Evolutionary conservation across 805 yeast species (phyloP), one percentile per base, ranked within the genome.

Genomic region (Ogataea saltuana): DNA sequence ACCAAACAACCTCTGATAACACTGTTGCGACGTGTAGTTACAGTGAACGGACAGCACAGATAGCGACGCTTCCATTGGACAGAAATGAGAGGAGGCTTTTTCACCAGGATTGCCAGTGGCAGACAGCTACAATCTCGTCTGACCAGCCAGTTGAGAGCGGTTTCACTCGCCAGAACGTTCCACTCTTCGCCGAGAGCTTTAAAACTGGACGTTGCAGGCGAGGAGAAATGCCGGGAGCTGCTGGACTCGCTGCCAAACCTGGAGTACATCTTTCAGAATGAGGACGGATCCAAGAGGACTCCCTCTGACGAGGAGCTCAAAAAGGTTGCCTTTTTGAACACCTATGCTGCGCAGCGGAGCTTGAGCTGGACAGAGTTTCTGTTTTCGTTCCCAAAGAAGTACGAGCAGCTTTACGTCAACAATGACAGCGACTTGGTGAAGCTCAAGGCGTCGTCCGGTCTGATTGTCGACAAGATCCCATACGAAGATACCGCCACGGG

Each of bases 401-500:
- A 70, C 36, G 72, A 75, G 58, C 68, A 68, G 36, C 69, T 83
- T 54, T 81, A 72, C 59, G 63, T 73, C 48, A 80, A 75, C 58
- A 87, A 87, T 69, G 72, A 81, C 33, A 72, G 70, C 39, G 85
- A 78, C 61, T 74, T 86, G 56, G 66, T 67, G 50, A 74, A 74
- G 59, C 77, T 81, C 53, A 75, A 78, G 53, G 74, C 77, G 16
- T 65, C 74, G 18, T 77, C 83, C 28, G 82, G 84, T 37, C 72
- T 78, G 55, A 83, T 87, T 55, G 74, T 88, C 51, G 96, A 87
- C 64, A 87, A 87, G 67, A 78, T 87, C 46, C 95, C 96, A 33
- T 85, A 78, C 62, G 85, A 82, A 66, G 93, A 85, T 65, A 81
- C 84, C 32, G 70, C 80, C 29, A 81, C 87, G 13, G 95, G 95